Percentiles rank a stretch among this genome's conserved stretches.
Evolutionary conservation across 352 stramenopile species (phyloP).

Genomic region (Pseudoperonospora humuli): DNA sequence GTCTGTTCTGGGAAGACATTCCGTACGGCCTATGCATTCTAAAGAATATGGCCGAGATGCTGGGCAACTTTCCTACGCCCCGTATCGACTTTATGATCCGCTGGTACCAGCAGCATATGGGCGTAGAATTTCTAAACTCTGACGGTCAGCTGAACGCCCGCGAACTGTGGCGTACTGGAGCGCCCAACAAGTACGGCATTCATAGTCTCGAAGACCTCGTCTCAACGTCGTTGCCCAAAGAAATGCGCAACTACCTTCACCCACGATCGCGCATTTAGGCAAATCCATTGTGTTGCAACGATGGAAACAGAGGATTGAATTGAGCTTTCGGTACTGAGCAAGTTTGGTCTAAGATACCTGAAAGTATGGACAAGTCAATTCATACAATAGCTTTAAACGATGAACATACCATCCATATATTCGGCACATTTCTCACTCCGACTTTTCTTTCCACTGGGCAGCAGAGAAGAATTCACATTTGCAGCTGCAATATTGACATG

Average conservation of each 20-base stretch:
- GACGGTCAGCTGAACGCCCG: conserved; percentile 87
- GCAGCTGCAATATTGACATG: too few species aligned
- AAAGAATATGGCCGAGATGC: conserved; percentile 90
- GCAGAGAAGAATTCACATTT: too few species aligned
- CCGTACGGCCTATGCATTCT: conserved; percentile 89
- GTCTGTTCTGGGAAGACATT: conserved; percentile 91
- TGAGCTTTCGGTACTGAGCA: conserved; percentile 10
- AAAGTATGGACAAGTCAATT: conserved; percentile 21
- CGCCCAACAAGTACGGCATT: conserved; percentile 88
- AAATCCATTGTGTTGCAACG: conserved; percentile 1
- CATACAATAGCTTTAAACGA: too few species aligned
- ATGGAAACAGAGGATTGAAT: background rate
- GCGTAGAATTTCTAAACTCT: conserved; percentile 73
- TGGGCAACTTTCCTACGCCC: conserved; percentile 89
- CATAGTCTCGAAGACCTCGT: conserved; percentile 87
- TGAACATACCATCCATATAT: too few species aligned
- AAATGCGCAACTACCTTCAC: conserved; percentile 86
- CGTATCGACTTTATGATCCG: conserved; percentile 92
- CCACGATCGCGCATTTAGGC: conserved; percentile 78
- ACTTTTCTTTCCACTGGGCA: too few species aligned
- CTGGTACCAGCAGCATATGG: conserved; percentile 91
- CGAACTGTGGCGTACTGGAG: conserved; percentile 82
- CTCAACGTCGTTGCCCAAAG: conserved; percentile 78
- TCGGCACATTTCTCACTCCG: too few species aligned
- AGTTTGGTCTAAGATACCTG: conserved; percentile 1